Conservation (phyloP, 345 rosid genomes). For the Populus pruinosa region DNA sequence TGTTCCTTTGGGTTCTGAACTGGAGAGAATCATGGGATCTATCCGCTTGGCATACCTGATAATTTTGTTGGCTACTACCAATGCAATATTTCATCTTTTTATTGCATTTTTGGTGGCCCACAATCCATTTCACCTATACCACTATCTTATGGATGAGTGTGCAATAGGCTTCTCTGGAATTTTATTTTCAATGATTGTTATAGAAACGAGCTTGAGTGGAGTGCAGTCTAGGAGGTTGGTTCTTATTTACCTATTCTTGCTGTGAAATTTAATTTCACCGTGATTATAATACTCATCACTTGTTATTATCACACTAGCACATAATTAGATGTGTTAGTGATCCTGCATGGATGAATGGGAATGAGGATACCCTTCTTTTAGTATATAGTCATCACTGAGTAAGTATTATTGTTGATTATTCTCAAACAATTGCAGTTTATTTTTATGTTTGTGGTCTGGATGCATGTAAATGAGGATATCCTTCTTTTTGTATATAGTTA, state of each 20-base stretch:
- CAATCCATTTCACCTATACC: conserved; percentile 50
- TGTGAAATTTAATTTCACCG: neutral
- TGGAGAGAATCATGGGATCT: conserved; percentile 98
- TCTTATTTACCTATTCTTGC: neutral
- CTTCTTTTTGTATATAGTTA: neutral
- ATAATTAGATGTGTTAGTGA: no score
- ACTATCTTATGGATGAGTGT: conserved; percentile 63
- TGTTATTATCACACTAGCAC: neutral
- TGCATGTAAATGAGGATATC: neutral
- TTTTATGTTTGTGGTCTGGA: neutral
- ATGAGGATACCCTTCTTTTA: neutral
- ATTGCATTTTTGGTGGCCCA: conserved; percentile 58
- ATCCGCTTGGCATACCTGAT: conserved; percentile 68
- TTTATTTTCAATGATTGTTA: conserved; percentile 86
- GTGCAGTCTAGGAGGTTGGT: conserved; percentile 79
- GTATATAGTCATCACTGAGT: neutral
- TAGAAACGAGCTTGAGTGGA: conserved; percentile 94
- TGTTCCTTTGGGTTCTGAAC: conserved; percentile 92
- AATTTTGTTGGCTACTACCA: conserved; percentile 75
- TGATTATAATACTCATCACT: no score
- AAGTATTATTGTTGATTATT: neutral
- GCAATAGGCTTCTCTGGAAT: conserved; percentile 93
- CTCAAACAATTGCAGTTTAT: neutral
- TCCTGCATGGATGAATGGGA: neutral
- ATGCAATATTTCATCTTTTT: conserved; percentile 73